Base-by-base conservation (phyloP, 768 basidiomycete species). In the Leccinum broughii region DNA sequence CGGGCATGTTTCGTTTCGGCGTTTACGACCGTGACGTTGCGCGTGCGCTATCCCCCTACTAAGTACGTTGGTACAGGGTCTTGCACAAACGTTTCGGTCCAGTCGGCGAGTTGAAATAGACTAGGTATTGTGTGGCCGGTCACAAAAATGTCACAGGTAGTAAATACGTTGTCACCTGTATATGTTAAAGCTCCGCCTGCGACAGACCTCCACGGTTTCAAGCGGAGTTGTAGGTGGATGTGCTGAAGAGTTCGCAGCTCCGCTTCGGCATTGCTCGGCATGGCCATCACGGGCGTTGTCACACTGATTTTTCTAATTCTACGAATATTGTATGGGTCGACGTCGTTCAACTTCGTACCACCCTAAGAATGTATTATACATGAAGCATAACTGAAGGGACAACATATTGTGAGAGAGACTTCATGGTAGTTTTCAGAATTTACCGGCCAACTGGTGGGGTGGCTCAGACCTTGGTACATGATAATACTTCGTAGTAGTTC, bases 11-110 rank as follows among this genome's bases (percentile, higher is more conserved):
- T 35, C 53, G 48, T 15, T 22, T 60, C 66, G 62, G 66, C 62
- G 34, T 59, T 66, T 58, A 53, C 28, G 13, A 22, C 6, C 50
- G 13, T 35, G 34, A 35, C 34, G 34, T 35, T 35, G 59, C 56
- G 59, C 57, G 67, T 67, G 64, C 57, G 64, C 62, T 66, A 67
- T 66, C 4, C 34, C 11, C 34, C 32, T 32, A 32, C 32, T 32
- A 32, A 32, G 32, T 32, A 34, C 34, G 34, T 34, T 34, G 34
- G 34, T 35, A 35, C 34, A 35, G 34, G 34, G 34, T 34, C 32
- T 32, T 32, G 32, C 32, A 32, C 32, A 32, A 32, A 32, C 32
- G 32, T 32, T 32, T 32, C 32, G 32, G 32, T 32, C 32, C 32
- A 11, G 32, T 32, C 32, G 32, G 32, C 32, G 32, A 32, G 32